Base-by-base conservation (phyloP, 1,284 basidiomycete genomes). In the Sporisorium graminicola region DNA sequence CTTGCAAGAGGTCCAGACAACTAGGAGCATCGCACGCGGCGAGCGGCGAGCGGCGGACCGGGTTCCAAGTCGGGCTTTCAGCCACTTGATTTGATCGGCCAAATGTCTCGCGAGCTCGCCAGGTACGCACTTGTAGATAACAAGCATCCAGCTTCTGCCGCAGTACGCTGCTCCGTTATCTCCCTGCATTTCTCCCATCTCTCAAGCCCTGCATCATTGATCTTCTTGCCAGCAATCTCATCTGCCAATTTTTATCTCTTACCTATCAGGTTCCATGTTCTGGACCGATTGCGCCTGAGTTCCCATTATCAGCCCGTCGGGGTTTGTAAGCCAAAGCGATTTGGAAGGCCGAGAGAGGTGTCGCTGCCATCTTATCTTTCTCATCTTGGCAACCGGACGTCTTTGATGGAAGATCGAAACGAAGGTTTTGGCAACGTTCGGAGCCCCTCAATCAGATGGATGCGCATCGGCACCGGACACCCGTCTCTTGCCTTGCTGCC, bases 371-470 rank as follows among this genome's bases (percentile, higher is more conserved):
- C 57, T 58, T 58, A 58, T 50, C 47, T 58, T 29, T 27, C 26
- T 13, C 37, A 27, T 20, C 57, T 58, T 58, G 57, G 47, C 57
- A 22, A 22, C 16, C 33, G 33, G 56, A 22, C 14, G n/a, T n/a
- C 22, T 16, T 22, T 37, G 44, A 58, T 50, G n/a, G 37, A 58
- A 58, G 57, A 50, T 58, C 47, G 26, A 42, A 37, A 47, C 57
- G 35, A 58, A 58, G 56, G 8, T 49, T 49, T 40, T 20, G 44
- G 13, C 9, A 47, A 1, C 9, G 6, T 7, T 40, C 37, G 57
- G 57, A 58, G 57, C 57, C 57, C 47, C 57, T 58, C 57, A 51
- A 51, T 42, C 47, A 40, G 57, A 58, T 50, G 27, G 20, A 22
- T 31, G 42, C 53, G 27, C 26, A 42, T 35, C 50, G 20, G 44